phyloP scores from a whole-genome alignment of 1,139 yeast species.

The Eremothecium coryli region DNA sequence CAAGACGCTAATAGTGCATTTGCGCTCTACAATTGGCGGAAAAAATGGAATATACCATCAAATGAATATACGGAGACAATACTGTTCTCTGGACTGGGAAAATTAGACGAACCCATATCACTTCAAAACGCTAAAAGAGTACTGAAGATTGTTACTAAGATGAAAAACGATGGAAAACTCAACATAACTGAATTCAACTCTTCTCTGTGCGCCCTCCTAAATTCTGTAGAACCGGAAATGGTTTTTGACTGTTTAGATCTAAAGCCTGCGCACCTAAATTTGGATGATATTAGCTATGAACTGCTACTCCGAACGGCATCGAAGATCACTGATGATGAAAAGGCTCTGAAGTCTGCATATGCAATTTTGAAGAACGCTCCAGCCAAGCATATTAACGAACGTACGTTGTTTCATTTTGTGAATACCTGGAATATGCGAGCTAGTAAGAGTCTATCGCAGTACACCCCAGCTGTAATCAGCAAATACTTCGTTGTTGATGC shows the following conservation, averaged over 20 bases:
- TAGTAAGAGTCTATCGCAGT: conserved; percentile 7
- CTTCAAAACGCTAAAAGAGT: conserved; percentile 18
- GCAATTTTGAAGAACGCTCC: conserved; percentile 17
- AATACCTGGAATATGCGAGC: conserved; percentile 15
- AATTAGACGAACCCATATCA: conserved; percentile 23
- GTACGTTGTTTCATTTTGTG: conserved; percentile 20
- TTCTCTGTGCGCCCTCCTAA: conserved; percentile 26
- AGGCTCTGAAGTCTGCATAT: conserved; percentile 17
- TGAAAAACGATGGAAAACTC: conserved; percentile 14
- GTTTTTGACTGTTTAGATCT: conserved; percentile 21
- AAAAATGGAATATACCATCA: conserved; percentile 49
- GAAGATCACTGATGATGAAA: conserved; percentile 14
- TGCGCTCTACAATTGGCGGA: conserved; percentile 43
- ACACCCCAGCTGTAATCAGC: conserved; percentile 13
- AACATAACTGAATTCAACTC: conserved; percentile 26
- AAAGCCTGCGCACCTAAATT: conserved; percentile 13
- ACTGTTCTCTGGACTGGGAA: conserved; percentile 49
- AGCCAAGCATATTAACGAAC: conserved; percentile 15
- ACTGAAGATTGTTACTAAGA: conserved; percentile 14
- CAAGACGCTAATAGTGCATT: conserved; percentile 39
- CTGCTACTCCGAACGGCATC: conserved; percentile 20
- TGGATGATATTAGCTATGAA: conserved; percentile 22
- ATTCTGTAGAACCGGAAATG: conserved; percentile 18
- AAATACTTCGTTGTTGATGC: conserved; percentile 15
- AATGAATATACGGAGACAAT: conserved; percentile 49